Conservation (phyloP, 2,329 filamentous ascomycete species). For the Erysiphe pulchra region DNA sequence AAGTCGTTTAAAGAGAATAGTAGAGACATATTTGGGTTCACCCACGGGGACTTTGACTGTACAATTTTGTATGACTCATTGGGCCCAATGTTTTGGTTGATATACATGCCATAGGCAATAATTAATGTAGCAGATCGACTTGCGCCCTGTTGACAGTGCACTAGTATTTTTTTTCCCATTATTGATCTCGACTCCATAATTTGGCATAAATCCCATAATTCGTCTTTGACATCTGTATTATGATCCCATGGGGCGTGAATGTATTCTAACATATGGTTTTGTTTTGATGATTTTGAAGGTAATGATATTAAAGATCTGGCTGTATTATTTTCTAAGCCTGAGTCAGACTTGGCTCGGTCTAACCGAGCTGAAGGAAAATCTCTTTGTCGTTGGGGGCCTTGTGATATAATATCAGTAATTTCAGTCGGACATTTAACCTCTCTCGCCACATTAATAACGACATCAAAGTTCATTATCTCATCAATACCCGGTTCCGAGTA, state of each 20-base stretch:
- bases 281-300: conserved; percentile 27
- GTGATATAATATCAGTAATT: conserved; percentile 4
- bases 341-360: not conserved
- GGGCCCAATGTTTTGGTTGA: conserved; percentile 48
- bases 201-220: conserved; percentile 50
- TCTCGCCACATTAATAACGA: conserved; percentile 62
- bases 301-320: not conserved
- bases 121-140: conserved; percentile 68
- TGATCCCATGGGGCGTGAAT: conserved; percentile 76
- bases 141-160: conserved; percentile 71
- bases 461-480: conserved; percentile 52
- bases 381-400: not conserved
- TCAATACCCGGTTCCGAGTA: conserved; percentile 60
- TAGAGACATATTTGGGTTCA: conserved; percentile 75
- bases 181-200: conserved; percentile 46
- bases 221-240: conserved; percentile 61
- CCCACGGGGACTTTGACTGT: conserved; percentile 63
- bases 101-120: conserved; percentile 64
- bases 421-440: conserved; percentile 56
- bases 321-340: not conserved
- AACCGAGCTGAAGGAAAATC: not conserved
- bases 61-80: conserved; percentile 66
- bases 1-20: conserved; percentile 79
- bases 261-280: conserved; percentile 43
- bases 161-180: conserved; percentile 51